Evolutionary conservation across 768 basidiomycete genomes (phyloP).

Genomic region (Boletales sp.): DNA sequence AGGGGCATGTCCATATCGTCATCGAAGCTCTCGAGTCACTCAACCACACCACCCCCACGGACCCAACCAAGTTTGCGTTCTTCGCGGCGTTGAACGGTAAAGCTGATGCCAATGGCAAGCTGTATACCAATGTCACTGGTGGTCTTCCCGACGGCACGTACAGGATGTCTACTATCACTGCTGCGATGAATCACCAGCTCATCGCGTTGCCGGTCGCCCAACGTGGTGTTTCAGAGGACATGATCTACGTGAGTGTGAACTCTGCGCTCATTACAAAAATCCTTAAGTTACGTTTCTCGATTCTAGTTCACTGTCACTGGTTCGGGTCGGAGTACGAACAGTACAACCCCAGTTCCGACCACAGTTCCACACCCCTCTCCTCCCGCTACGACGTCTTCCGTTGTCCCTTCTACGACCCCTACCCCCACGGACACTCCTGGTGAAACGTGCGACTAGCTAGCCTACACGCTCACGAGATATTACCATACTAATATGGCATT

Average conservation of each 20-base stretch:
- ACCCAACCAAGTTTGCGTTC: constrained; percentile 54
- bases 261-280: background rate
- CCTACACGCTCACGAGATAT: background rate
- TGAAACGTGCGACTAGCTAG: constrained; percentile 1
- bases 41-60: constrained; percentile 43
- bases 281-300: constrained; percentile 2
- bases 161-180: constrained; percentile 41
- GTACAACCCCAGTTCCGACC: constrained; percentile 2
- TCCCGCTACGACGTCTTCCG: background rate
- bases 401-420: background rate
- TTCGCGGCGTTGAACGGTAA: constrained; percentile 51
- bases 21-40: constrained; percentile 50
- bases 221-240: constrained; percentile 41
- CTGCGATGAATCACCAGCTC: constrained; percentile 46
- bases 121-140: constrained; percentile 45
- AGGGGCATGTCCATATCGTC: constrained; percentile 63
- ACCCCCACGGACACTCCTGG: background rate
- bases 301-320: constrained; percentile 26
- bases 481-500: background rate
- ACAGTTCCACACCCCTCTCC: constrained; percentile 2
- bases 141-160: constrained; percentile 55
- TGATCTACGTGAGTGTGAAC: constrained; percentile 33
- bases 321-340: constrained; percentile 8
- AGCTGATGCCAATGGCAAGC: constrained; percentile 41
- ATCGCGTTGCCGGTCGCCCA: constrained; percentile 35